Base-by-base conservation (phyloP, 2,329 filamentous ascomycete species). In the Teratosphaeria zuluensis region DNA sequence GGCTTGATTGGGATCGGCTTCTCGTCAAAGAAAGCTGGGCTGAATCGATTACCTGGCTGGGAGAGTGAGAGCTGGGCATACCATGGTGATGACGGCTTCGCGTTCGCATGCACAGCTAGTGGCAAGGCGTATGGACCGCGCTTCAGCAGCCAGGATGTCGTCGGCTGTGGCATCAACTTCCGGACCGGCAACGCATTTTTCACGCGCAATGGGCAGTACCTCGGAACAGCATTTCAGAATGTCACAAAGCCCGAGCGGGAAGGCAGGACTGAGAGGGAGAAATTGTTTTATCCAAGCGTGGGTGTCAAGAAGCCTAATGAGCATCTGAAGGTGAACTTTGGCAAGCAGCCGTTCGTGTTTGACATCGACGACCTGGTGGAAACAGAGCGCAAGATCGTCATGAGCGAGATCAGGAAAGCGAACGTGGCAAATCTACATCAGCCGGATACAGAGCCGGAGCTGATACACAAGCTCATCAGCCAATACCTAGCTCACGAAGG, bases 401-500 rank as follows among this genome's bases (percentile, higher is more conserved):
- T 82, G 56, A 73, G 74, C 16, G 82, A 87, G 28, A 89, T 95
- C 66, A 81, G 81, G 64, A 67, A 72, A 35, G 76, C 81, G 12
- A 79, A 77, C 54, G 81, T 86, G n/a, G 78, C 81, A 31, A 77
- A 72, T 24, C 75, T 94, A 6, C 82, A 84, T 35, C 82, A 84
- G 2, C 79, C 80, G 2, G 77, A 89, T 62, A 84, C 82, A 61
- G 92, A 96, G 73, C 86, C 84, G 1, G 80, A 88, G 30, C 80
- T 97, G 54, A 84, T 96, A 42, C 91, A 96, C 70, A 83, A 88
- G 65, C 77, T 97, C 58, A 85, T 92, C 19, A 81, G 91, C 46
- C 92, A 96, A 73, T 97, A 95, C 65, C 78, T 99, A 14, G 89
- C 92, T 42, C 92, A 97, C 66, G 94, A 97, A 68, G 94, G 94